Evolutionary conservation across 441 rosid genomes (phyloP), one percentile per base, ranked within the genome.

Genomic region (Geranium incanum): DNA sequence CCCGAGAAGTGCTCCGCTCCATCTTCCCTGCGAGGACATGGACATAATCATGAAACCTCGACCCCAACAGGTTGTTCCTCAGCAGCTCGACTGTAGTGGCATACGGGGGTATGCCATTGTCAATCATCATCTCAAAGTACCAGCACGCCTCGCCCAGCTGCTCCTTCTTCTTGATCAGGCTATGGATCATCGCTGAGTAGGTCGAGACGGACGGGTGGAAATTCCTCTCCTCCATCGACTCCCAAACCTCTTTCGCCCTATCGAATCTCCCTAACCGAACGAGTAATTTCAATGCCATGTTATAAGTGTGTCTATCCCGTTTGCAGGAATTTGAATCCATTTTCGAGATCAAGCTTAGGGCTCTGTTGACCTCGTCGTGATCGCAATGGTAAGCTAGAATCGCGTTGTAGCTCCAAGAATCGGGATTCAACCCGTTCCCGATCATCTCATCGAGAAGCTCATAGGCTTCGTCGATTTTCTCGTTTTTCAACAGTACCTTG

Each of bases 121-220:
- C 97, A 65, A 94, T 76, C 97, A 94, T 91, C 89, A 83, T 83
- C 88, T 94, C 97, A 70, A 94, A 94, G 82, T 89, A 91, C 72
- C 72, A 85, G 74, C 96, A 85, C 1, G 95, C 97, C 74, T 91
- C 96, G 74, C 89, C 96, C 5, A 88, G 77, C 77, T 91, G 87
- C 60, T 88, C 90, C 62, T 76, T 86, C 84, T 90, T 89, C 84
- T 90, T 88, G 79, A 86, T 81, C 72, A 89, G 81, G 3, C 91
- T 95, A 81, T 89, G 95, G 50, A 94, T 78, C 93, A 94, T 88
- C 39, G 92, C 96, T 0, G 97, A 72, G 72, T 87, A 88, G 3
- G 98, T 88, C 5, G 93, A 86, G 66, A 87, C 95, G 0, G 93
- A 78, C 3, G 98, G 98, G 71, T 86, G 86, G 81, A 91, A 91